phyloP scores from a whole-genome alignment of 164 flowering plant genomes.

The Cinnamomum chago region DNA sequence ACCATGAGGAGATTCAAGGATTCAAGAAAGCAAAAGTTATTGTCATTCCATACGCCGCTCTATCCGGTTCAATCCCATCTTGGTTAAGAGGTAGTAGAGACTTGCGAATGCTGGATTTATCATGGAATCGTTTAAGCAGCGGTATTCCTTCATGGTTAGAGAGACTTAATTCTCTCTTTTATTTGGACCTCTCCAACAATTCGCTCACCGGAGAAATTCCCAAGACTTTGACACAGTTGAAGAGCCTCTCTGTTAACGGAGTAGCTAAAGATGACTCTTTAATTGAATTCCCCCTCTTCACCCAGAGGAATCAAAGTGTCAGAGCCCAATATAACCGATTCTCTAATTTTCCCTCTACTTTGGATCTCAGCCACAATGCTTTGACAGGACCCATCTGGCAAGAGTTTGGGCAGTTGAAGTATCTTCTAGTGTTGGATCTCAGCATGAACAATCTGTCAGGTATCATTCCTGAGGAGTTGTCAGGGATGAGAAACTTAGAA shows the following conservation, averaged over 20 bases:
- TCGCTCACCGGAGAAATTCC: conserved; percentile 22
- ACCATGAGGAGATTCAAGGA: conserved; percentile 34
- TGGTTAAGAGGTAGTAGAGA: conserved; percentile 52
- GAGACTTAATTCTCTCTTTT: conserved; percentile 17
- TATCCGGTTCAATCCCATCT: conserved; percentile 54
- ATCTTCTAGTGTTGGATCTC: conserved; percentile 16
- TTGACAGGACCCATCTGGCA: conserved; percentile 17
- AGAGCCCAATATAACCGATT: conserved; percentile 11
- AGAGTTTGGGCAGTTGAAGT: conserved; percentile 20
- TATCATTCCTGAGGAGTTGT: conserved; percentile 10
- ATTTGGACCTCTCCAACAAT: conserved; percentile 30
- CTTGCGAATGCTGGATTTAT: conserved; percentile 69
- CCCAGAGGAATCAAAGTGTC: conserved; percentile 1
- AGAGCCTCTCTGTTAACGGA: conserved; percentile 9
- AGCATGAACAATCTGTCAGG: conserved; percentile 15
- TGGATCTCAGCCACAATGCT: conserved; percentile 17
- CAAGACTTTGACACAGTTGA: conserved; percentile 17
- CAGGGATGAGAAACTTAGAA: conserved; percentile 23
- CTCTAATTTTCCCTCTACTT: conserved; percentile 14
- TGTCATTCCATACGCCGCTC: conserved; percentile 60
- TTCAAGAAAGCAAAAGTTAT: conserved; percentile 48
- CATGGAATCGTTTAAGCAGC: conserved; percentile 71
- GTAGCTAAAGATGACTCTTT: background rate
- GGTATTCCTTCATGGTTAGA: conserved; percentile 33
- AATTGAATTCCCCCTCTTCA: conserved; percentile 10